A percentile compares a stretch with the other conserved stretches of the same genome.
Conservation (phyloP, 805 yeast genomes). For the Saccharomycopsis amapae region DNA sequence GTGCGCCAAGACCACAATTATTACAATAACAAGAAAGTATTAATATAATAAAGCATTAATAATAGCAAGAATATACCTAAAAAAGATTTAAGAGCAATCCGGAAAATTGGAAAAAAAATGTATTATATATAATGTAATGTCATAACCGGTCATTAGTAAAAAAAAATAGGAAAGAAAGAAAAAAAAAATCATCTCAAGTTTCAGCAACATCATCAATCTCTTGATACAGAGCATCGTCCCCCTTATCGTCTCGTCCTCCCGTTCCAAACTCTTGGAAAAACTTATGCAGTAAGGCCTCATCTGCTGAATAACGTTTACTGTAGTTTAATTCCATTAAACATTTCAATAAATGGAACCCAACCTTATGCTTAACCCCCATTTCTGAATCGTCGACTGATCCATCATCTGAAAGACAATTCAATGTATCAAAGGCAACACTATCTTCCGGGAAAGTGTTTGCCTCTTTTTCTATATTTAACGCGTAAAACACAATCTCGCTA, state of each 20-base stretch:
- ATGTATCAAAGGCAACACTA: conserved; percentile 63
- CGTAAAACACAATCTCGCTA: conserved; percentile 36
- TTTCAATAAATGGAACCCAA: conserved; percentile 49
- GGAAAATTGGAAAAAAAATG: too few species aligned
- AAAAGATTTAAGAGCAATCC: too few species aligned
- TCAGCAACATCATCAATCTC: not conserved
- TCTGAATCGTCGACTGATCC: conserved; percentile 33
- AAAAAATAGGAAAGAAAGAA: not conserved
- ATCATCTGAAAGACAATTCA: conserved; percentile 37
- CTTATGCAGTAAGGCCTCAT: conserved; percentile 46
- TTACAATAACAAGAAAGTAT: too few species aligned
- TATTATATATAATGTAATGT: not conserved
- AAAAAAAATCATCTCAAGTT: not conserved
- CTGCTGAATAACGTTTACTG: conserved; percentile 47
- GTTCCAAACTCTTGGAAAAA: conserved; percentile 44
- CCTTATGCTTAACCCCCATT: conserved; percentile 34
- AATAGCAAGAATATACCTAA: too few species aligned
- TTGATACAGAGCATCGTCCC: not conserved
- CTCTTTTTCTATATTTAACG: conserved; percentile 40
- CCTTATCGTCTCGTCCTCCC: not conserved
- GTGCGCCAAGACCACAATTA: too few species aligned
- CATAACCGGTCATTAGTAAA: not conserved
- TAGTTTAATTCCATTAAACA: conserved; percentile 55
- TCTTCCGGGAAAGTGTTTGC: conserved; percentile 61
- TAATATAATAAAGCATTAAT: too few species aligned